Conservation (phyloP, 140 eudicot species). For the Bidens hawaiensis region DNA sequence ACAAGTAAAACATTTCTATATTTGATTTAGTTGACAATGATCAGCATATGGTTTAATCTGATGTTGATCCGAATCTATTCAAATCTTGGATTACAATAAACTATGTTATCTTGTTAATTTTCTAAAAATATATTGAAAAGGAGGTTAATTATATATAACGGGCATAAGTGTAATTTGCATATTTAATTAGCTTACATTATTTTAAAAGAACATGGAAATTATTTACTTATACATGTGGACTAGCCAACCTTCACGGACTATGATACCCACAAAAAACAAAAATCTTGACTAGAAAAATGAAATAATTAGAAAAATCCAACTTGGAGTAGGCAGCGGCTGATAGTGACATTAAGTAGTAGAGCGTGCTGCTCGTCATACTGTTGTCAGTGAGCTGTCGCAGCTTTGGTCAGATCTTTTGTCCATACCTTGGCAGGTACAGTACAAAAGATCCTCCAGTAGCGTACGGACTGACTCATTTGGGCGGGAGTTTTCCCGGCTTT, state of each 20-base stretch:
- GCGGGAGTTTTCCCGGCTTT: too few relatives aligned
- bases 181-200: neutral
- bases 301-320: constrained; percentile 23
- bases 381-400: too few relatives aligned
- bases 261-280: constrained; percentile 33
- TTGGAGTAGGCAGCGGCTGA: too few relatives aligned
- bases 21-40: neutral
- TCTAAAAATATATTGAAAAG: neutral
- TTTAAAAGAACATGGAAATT: constrained; percentile 17
- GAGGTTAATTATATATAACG: constrained; percentile 10
- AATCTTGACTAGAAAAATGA: constrained; percentile 29
- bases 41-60: neutral
- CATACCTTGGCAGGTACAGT: too few relatives aligned
- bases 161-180: constrained; percentile 6
- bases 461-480: too few relatives aligned
- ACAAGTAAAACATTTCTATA: neutral
- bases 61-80: constrained; percentile 17
- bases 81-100: constrained; percentile 13
- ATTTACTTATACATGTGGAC: constrained; percentile 26
- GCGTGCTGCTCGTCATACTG: too few relatives aligned
- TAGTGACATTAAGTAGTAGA: too few relatives aligned
- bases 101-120: neutral
- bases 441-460: too few relatives aligned
- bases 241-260: constrained; percentile 45
- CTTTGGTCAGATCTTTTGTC: too few relatives aligned